Percentiles rank a stretch among this genome's conserved stretches.
Evolutionary conservation across 345 rosid genomes (phyloP).

Genomic region (Erodium maritimum): DNA sequence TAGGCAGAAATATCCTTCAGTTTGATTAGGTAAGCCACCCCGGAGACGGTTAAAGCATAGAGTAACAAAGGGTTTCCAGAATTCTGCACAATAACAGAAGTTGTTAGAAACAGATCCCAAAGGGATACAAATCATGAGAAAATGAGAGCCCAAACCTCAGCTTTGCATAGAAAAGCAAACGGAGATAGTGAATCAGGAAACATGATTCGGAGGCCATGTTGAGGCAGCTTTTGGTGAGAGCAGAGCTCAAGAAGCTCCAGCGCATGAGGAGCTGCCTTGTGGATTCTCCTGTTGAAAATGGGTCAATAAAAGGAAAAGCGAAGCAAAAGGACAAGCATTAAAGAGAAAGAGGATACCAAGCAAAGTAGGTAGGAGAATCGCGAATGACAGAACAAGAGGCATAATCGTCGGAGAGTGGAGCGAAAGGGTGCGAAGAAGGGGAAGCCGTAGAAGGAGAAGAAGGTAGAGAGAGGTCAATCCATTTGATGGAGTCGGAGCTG

Average conservation of each 20-base stretch:
- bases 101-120: too few species aligned
- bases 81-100: slow-evolving; percentile 19
- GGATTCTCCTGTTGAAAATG: slow-evolving; percentile 40
- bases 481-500: slow-evolving; percentile 54
- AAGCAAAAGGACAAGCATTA: background rate
- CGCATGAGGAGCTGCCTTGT: slow-evolving; percentile 26
- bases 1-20: slow-evolving; percentile 31
- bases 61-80: slow-evolving; percentile 29
- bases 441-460: slow-evolving; percentile 12
- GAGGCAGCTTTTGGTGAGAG: slow-evolving; percentile 31
- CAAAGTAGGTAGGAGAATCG: slow-evolving; percentile 30
- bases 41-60: slow-evolving; percentile 48
- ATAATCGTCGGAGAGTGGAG: slow-evolving; percentile 36
- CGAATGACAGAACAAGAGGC: slow-evolving; percentile 40
- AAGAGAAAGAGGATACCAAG: slow-evolving; percentile 23
- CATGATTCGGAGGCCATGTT: slow-evolving; percentile 46
- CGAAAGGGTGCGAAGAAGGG: slow-evolving; percentile 9
- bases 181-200: slow-evolving; percentile 56
- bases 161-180: slow-evolving; percentile 44
- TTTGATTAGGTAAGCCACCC: slow-evolving; percentile 51
- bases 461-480: slow-evolving; percentile 51
- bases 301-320: too few species aligned
- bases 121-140: background rate
- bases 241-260: slow-evolving; percentile 62
- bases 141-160: slow-evolving; percentile 22